phyloP scores from a whole-genome alignment of 352 stramenopile genomes.

The Pythium myriotylum region DNA sequence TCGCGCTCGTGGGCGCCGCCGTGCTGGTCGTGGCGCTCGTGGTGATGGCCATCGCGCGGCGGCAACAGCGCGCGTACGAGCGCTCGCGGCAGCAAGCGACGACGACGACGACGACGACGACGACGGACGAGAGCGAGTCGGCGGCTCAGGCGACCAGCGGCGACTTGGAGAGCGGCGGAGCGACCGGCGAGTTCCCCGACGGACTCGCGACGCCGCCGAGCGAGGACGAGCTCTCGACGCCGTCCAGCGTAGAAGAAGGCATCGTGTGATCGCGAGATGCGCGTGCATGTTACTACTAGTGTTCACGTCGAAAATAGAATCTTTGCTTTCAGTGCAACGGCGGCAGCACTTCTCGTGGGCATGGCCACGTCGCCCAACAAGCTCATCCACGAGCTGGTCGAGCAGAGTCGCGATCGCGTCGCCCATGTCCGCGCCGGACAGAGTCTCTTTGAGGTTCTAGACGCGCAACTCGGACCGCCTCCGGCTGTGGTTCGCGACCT shows the following conservation, averaged over 20 bases:
- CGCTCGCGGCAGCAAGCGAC: constrained; percentile 1
- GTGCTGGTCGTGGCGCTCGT: constrained; percentile 23
- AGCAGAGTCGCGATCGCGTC: constrained; percentile 59
- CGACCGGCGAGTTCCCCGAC: too few relatives aligned
- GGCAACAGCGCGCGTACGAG: constrained; percentile 27
- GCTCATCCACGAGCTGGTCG: constrained; percentile 61
- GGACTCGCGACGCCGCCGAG: neutral
- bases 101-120: too few relatives aligned
- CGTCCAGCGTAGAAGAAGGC: constrained; percentile 20
- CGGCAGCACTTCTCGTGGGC: neutral
- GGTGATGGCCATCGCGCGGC: constrained; percentile 21
- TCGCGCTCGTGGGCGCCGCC: constrained; percentile 14
- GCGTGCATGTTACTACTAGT: neutral
- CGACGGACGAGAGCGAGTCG: too few relatives aligned
- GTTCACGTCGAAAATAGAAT: constrained; percentile 23
- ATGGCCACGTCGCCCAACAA: constrained; percentile 38
- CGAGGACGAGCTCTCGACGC: constrained; percentile 12
- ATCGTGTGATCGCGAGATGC: constrained; percentile 14
- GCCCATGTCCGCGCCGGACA: constrained; percentile 56
- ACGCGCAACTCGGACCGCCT: constrained; percentile 15
- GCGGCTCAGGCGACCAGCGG: neutral
- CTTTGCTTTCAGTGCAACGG: neutral
- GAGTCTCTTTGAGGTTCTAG: constrained; percentile 44
- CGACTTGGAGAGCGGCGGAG: neutral
- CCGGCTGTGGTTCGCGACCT: constrained; percentile 3